phyloP scores from a whole-genome alignment of 805 yeast species.

The Schwanniomyces polymorphus region DNA sequence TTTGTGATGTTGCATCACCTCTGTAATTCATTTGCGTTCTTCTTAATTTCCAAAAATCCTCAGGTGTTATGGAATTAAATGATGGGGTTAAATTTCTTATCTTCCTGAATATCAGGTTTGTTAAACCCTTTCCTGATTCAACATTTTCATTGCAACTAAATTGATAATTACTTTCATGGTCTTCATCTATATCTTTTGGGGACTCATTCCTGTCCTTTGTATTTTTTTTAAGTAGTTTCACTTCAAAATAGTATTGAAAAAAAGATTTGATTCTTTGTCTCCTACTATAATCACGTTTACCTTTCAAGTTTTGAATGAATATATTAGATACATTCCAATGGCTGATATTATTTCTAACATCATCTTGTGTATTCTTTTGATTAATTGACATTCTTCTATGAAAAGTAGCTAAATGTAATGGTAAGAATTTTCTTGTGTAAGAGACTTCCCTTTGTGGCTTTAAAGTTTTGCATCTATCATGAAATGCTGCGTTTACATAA shows the following conservation, averaged over 20 bases:
- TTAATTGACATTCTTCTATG: neutral
- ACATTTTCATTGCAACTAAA: neutral
- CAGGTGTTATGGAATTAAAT: neutral
- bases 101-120: neutral
- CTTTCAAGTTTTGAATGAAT: neutral
- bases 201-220: neutral
- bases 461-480: no score
- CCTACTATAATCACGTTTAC: neutral
- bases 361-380: neutral
- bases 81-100: neutral
- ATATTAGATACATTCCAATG: neutral
- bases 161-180: neutral
- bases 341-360: neutral
- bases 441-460: no score
- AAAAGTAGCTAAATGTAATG: no score
- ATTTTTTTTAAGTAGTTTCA: neutral
- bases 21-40: neutral
- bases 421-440: no score
- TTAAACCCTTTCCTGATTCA: neutral
- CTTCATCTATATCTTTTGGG: neutral
- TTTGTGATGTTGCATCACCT: neutral
- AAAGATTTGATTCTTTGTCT: constrained; percentile 2
- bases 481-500: no score
- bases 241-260: neutral
- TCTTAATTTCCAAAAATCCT: neutral